Evolutionary conservation across 441 rosid genomes (phyloP), one percentile per base, ranked within the genome.

Genomic region (Pelargonium cotyledonis): DNA sequence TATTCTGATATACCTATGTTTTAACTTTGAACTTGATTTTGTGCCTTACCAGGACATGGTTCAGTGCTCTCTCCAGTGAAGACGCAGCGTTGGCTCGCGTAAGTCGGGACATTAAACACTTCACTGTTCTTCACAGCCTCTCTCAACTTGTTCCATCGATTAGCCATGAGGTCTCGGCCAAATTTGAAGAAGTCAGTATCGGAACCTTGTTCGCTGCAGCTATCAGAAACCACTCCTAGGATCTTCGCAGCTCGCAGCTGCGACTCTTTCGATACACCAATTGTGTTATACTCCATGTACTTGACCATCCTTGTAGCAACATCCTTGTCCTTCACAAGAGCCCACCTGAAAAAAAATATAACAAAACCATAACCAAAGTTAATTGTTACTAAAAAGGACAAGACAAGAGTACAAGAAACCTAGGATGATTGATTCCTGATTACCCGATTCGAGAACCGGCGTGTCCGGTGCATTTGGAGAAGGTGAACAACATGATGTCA

Each of bases 361-460:
- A 35, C 40, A 35, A 31, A 31, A 51, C 83, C 38, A 29, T 29
- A 3, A 29, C 31, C 31, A 29, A 29, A 29, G n/a, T n/a, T n/a
- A n/a, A n/a, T 29, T 29, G 31, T 29, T 29, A 29, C 31, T 29
- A 29, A 29, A 29, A 29, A 0, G 31, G 31, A 3, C 31, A 1
- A 29, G 31, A 29, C 31, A 29, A 29, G 31, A 29, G 31, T 29
- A 29, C 31, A 29, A 29, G 31, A 29, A 29, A 29, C 3, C 31
- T 29, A 29, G 31, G 31, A 29, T 29, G 31, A 29, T 29, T 29
- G 3, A 1, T 29, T 2, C 1, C 2, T 26, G 4, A 29, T 75
- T 35, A 92, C 98, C 98, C 98, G 16, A 93, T 86, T 49, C 98
- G 86, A 49, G 98, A 80, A 57, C 98, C 97, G 5, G 97, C 98